Evolutionary conservation across 2,329 filamentous ascomycete genomes (phyloP), one percentile per base, ranked within the genome.

Genomic region (Cercospora citrullina): DNA sequence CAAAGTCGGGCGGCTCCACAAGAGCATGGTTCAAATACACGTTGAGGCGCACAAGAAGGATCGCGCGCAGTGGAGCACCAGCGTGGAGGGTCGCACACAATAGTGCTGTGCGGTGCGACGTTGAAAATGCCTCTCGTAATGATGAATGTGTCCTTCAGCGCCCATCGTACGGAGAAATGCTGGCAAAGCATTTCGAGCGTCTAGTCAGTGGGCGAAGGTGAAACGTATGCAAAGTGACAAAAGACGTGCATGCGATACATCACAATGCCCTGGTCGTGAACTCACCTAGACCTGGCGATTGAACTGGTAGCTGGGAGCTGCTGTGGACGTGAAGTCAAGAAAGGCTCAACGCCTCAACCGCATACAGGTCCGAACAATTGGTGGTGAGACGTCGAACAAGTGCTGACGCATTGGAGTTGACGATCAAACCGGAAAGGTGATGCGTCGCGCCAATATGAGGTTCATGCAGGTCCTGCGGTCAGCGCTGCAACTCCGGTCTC

Each of bases 291-390:
- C 26, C n/a, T 18, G n/a, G 16, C 10, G 12, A 18, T 59, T 8
- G 30, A 33, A 36, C 10, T 23, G 55, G 30, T 31, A 4, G 30
- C 55, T 12, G 55, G 28, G 30, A 23, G 12, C 28, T 10, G n/a
- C n/a, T 59, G 63, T 63, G 61, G 39, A 65, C 66, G 67, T 69
- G 69, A 66, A 64, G 69, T 71, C 53, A 28, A 67, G 65, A 69
- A 63, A 69, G 67, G 69, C 67, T 69, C 59, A 58, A 60, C 69
- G 61, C 65, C 62, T 61, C 65, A 69, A 67, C 65, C 57, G 67
- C 69, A 69, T 63, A 31, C 10, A 45, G 66, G 33, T 57, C 58
- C 59, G 30, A 63, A 51, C 28, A 28, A 26, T 36, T 30, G 30
- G 31, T 51, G 58, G 48, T 31, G 58, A 60, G 45, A 55, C 23